These are phyloP conservation scores for Pleurotus pulmonarius DNA, from an alignment of 768 basidiomycete species.

Conservation along the genomic window DNA sequence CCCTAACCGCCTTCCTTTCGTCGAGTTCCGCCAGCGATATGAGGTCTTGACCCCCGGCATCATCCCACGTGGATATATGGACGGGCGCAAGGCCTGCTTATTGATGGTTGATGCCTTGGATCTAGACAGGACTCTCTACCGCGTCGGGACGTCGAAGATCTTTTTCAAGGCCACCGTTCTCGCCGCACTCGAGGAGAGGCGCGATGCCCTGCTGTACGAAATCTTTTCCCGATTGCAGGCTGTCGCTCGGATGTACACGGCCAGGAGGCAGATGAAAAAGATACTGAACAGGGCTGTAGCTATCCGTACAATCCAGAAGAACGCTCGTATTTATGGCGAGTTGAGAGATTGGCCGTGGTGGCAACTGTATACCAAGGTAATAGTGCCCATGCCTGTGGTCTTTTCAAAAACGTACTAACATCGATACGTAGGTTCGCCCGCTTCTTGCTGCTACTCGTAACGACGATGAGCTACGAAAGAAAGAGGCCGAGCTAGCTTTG, in stretches of 20 bases:
- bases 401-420: slow-evolving; percentile 10
- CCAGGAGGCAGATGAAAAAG: slow-evolving; percentile 90
- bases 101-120: slow-evolving; percentile 89
- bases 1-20: slow-evolving; percentile 94
- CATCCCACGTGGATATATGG: slow-evolving; percentile 95
- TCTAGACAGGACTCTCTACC: slow-evolving; percentile 79
- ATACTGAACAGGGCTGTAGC: slow-evolving; percentile 90
- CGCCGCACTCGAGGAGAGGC: slow-evolving; percentile 90
- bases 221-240: slow-evolving; percentile 90
- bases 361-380: slow-evolving; percentile 92
- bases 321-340: slow-evolving; percentile 88
- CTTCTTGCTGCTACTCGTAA: slow-evolving; percentile 87
- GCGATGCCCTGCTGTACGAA: slow-evolving; percentile 85
- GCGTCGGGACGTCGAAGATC: slow-evolving; percentile 94
- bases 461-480: slow-evolving; percentile 87
- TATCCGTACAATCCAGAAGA: slow-evolving; percentile 88
- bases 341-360: slow-evolving; percentile 99
- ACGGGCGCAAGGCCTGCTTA: slow-evolving; percentile 90
- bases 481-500: slow-evolving; percentile 78
- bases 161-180: slow-evolving; percentile 99
- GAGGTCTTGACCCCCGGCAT: slow-evolving; percentile 93
- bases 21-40: slow-evolving; percentile 96
- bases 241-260: slow-evolving; percentile 77
- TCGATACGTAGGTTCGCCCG: slow-evolving; percentile 69
- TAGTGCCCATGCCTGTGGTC: slow-evolving; percentile 4